These are phyloP conservation scores for Auxenochlorella pyrenoidosa DNA, from an alignment of 139 green algal genomes.

Conservation along the genomic window DNA sequence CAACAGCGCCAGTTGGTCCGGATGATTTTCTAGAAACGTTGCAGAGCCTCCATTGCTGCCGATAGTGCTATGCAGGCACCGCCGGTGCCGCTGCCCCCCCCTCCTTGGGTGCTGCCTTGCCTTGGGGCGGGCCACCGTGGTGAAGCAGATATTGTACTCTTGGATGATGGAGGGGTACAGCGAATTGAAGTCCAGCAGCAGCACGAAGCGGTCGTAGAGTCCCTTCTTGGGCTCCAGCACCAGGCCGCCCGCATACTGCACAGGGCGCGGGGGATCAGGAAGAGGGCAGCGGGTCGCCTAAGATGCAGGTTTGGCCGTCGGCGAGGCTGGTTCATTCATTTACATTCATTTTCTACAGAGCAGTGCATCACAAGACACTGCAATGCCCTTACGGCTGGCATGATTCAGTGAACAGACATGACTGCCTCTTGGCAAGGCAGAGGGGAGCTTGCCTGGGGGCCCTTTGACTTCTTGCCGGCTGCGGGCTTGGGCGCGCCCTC, in stretches of 20 bases:
- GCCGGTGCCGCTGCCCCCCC: no score
- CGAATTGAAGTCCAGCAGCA: conserved; percentile 99
- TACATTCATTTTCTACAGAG: no score
- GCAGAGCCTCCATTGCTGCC: no score
- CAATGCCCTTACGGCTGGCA: not conserved
- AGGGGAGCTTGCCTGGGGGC: conserved; percentile 11
- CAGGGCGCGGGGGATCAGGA: not conserved
- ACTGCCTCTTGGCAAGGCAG: not conserved
- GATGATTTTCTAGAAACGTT: no score
- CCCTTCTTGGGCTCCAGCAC: conserved; percentile 99
- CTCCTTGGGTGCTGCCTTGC: not conserved
- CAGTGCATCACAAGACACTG: no score
- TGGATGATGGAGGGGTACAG: conserved; percentile 99
- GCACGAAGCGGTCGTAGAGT: conserved; percentile 97
- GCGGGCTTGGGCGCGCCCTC: conserved; percentile 21
- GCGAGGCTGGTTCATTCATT: no score
- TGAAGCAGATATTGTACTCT: conserved; percentile 99
- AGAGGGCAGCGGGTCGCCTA: no score
- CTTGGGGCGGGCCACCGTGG: conserved; percentile 82
- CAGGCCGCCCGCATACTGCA: conserved; percentile 88
- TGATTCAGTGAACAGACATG: no score
- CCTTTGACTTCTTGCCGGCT: conserved; percentile 61
- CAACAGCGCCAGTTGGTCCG: not conserved
- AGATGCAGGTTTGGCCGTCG: no score
- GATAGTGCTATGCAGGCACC: no score